Evolutionary conservation across 345 rosid genomes (phyloP).

Genomic region (Lepidium sativum): DNA sequence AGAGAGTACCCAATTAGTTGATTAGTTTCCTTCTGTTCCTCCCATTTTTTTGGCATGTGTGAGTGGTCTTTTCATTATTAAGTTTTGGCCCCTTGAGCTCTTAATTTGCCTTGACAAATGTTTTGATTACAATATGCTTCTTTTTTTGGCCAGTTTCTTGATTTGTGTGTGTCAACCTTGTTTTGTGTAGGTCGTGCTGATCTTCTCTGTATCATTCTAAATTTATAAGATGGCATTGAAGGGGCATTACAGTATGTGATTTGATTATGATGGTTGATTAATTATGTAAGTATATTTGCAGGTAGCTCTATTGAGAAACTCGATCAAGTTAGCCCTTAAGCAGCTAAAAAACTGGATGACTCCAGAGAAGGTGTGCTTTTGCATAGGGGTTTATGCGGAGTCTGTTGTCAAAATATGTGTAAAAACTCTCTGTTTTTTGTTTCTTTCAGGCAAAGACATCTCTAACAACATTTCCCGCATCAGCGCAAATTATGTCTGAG

Average conservation of each 20-base stretch:
- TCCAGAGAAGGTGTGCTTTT: constrained; percentile 56
- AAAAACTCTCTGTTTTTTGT: not conserved
- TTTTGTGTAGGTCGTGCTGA: too few species aligned
- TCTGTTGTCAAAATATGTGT: not conserved
- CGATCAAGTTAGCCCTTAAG: constrained; percentile 55
- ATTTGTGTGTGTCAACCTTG: too few species aligned
- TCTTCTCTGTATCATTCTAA: too few species aligned
- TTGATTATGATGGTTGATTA: not conserved
- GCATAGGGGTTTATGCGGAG: not conserved
- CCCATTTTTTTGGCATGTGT: not conserved
- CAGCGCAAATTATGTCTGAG: constrained; percentile 84
- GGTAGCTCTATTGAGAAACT: constrained; percentile 52
- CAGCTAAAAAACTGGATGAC: constrained; percentile 68
- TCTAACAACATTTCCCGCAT: constrained; percentile 71
- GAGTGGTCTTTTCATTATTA: not conserved
- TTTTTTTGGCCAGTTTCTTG: too few species aligned
- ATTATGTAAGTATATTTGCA: constrained; percentile 28
- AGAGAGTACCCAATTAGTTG: not conserved
- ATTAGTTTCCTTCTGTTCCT: not conserved
- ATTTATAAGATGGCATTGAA: too few species aligned
- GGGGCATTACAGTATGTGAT: not conserved
- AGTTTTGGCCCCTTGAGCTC: not conserved
- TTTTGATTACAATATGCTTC: too few species aligned
- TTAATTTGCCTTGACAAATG: too few species aligned
- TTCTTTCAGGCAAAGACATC: constrained; percentile 70